phyloP scores from a whole-genome alignment of 2,329 filamentous ascomycete species.

The Trichoderma guizhouense region DNA sequence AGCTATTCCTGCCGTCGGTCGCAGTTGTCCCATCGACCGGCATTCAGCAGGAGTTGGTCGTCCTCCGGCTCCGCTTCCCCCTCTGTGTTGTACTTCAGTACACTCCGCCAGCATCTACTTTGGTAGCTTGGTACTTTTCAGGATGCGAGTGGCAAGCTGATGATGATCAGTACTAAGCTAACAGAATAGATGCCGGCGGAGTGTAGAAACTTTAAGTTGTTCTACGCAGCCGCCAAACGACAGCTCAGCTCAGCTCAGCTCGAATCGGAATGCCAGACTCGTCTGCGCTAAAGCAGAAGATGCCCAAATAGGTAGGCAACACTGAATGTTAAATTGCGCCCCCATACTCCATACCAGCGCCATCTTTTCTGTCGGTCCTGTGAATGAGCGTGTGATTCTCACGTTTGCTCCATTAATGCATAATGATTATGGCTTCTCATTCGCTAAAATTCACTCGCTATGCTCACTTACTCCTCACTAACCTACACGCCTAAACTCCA shows the following conservation, averaged over 20 bases:
- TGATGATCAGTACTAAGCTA: no score
- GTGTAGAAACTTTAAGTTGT: background rate
- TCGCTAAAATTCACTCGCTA: background rate
- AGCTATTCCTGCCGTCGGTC: background rate
- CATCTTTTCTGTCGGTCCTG: background rate
- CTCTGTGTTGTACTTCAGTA: background rate
- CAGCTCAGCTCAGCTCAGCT: background rate
- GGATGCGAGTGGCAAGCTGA: no score
- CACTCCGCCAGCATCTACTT: no score
- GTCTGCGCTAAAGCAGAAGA: background rate
- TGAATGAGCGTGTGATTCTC: background rate
- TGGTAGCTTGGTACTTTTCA: no score
- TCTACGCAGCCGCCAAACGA: no score
- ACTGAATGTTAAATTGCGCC: background rate
- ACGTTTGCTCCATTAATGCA: background rate
- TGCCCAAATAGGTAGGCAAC: background rate
- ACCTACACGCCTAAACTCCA: background rate
- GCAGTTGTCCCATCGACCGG: background rate
- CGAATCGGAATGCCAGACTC: background rate
- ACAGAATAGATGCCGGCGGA: no score
- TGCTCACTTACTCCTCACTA: background rate
- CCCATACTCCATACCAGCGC: background rate
- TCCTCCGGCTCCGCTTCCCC: conserved; percentile 4
- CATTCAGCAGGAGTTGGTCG: background rate
- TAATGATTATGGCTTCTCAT: background rate